Percentiles rank a stretch among this genome's conserved stretches.
Conservation (phyloP, 169 alveolate species). For the Plasmodium gonderi region DNA sequence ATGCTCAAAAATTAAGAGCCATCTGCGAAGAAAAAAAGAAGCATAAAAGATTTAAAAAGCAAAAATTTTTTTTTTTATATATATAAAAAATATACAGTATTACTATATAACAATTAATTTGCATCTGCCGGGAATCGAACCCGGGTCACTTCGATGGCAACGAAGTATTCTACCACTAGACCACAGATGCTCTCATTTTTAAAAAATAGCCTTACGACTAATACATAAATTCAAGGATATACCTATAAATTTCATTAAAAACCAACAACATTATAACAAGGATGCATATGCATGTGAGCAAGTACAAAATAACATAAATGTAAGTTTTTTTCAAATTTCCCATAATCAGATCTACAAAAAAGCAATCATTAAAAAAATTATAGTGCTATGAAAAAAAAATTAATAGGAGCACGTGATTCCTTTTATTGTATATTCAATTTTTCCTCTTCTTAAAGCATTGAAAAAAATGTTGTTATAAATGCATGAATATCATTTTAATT, state of each 20-base stretch:
- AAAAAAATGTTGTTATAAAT: neutral
- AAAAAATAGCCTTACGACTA: neutral
- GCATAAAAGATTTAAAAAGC: no score
- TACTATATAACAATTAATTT: no score
- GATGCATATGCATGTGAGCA: neutral
- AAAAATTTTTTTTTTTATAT: no score
- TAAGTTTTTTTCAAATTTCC: neutral
- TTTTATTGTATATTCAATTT: neutral
- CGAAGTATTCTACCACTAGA: conserved; percentile 98
- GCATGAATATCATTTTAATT: neutral
- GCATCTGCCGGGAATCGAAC: conserved; percentile 99
- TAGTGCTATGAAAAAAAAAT: neutral
- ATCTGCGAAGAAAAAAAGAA: no score
- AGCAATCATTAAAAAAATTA: neutral
- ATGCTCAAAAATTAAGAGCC: neutral
- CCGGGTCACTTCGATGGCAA: conserved; percentile 99
- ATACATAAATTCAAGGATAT: neutral
- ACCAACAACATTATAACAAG: neutral
- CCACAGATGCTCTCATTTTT: conserved; percentile 94
- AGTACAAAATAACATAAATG: neutral
- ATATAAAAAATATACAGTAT: no score
- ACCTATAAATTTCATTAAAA: neutral
- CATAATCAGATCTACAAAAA: neutral
- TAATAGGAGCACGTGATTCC: neutral
- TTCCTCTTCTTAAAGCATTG: neutral